Evolutionary conservation across 805 yeast species (phyloP).

Genomic region (Lipomyces oligophaga): DNA sequence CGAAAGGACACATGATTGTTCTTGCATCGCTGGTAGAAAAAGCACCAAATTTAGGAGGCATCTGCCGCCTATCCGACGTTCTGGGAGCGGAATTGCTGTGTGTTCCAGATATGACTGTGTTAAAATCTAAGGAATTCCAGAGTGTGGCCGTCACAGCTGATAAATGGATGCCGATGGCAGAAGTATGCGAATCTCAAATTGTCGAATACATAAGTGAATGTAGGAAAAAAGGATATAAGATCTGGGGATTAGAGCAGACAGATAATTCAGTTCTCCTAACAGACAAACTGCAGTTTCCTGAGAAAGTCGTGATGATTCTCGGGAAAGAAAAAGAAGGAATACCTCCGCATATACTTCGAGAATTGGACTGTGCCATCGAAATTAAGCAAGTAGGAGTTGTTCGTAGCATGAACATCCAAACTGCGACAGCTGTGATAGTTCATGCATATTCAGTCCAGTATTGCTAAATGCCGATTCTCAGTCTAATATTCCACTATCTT

Average conservation of each 20-base stretch:
- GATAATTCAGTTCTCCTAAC: constrained; percentile 76
- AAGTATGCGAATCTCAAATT: constrained; percentile 60
- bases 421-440: constrained; percentile 91
- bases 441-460: constrained; percentile 80
- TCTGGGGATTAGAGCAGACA: constrained; percentile 90
- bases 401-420: constrained; percentile 93
- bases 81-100: constrained; percentile 83
- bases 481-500: no score
- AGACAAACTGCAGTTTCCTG: constrained; percentile 64
- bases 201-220: constrained; percentile 54
- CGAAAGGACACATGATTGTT: constrained; percentile 82
- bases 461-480: no score
- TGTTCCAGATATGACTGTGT: constrained; percentile 63
- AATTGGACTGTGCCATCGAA: constrained; percentile 81
- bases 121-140: constrained; percentile 65
- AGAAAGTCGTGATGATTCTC: constrained; percentile 68
- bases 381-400: constrained; percentile 90
- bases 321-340: constrained; percentile 91
- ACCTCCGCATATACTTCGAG: constrained; percentile 78
- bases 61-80: constrained; percentile 87
- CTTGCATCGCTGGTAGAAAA: constrained; percentile 88
- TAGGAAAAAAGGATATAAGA: constrained; percentile 72
- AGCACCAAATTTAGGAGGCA: constrained; percentile 90
- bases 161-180: constrained; percentile 88
- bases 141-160: constrained; percentile 94